These are phyloP conservation scores for Actinomucor elegans DNA, from an alignment of 371 early-diverging fungal genomes.

Conservation along the genomic window DNA sequence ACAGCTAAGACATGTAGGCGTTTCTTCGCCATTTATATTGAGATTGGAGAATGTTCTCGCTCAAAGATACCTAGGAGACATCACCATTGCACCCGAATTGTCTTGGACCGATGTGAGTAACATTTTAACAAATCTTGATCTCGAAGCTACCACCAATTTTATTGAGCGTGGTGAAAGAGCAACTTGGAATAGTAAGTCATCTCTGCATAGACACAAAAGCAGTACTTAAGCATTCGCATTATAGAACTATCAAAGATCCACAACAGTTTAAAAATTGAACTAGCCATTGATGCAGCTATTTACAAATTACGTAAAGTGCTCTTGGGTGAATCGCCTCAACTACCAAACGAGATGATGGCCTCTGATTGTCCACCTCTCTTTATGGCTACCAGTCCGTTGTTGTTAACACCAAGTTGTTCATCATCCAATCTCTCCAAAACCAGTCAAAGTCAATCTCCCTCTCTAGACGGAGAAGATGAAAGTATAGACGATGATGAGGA, in stretches of 20 bases:
- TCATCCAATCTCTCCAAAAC: background rate
- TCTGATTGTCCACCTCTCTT: too few relatives aligned
- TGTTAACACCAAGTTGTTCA: background rate
- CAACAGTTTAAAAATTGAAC: slow-evolving; percentile 76
- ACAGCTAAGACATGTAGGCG: slow-evolving; percentile 47
- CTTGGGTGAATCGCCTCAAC: background rate
- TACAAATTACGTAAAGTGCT: slow-evolving; percentile 25
- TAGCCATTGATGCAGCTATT: slow-evolving; percentile 71
- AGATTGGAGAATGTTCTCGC: slow-evolving; percentile 66
- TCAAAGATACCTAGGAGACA: slow-evolving; percentile 80
- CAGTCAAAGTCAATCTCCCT: background rate
- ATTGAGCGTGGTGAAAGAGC: slow-evolving; percentile 69
- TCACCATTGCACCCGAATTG: slow-evolving; percentile 76
- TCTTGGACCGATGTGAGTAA: slow-evolving; percentile 51
- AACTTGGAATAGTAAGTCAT: slow-evolving; percentile 70
- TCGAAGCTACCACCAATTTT: slow-evolving; percentile 39
- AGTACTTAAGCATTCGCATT: background rate
- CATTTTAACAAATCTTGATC: slow-evolving; percentile 58
- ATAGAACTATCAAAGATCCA: slow-evolving; percentile 76
- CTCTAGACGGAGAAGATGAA: background rate
- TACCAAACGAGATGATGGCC: background rate
- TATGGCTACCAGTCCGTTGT: background rate
- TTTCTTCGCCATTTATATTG: slow-evolving; percentile 55
- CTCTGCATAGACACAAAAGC: background rate
- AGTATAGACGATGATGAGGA: background rate